Evolutionary conservation across 148 eudicot genomes (phyloP).

Genomic region (Agrostemma githago): DNA sequence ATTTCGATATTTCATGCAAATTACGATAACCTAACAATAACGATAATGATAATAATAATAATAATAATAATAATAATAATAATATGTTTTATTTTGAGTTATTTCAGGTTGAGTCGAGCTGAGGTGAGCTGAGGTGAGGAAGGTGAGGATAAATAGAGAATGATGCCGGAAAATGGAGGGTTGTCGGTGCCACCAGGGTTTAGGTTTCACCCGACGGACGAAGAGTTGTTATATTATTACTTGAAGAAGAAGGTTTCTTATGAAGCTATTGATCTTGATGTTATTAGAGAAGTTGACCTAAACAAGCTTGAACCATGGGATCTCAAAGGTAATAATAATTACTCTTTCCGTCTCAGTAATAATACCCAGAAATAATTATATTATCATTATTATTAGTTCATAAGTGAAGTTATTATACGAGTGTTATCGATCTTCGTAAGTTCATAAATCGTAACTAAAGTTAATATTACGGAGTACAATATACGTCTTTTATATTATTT

Average conservation of each 20-base stretch:
- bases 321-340: conserved; percentile 58
- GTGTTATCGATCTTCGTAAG: no score
- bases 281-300: conserved; percentile 91
- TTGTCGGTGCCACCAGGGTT: conserved; percentile 88
- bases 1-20: no score
- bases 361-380: no score
- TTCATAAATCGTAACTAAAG: no score
- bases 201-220: conserved; percentile 94
- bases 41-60: no score
- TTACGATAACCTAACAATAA: neutral
- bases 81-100: neutral
- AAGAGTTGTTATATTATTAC: conserved; percentile 82
- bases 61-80: no score
- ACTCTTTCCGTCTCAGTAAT: no score
- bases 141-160: conserved; percentile 7
- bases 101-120: conserved; percentile 9
- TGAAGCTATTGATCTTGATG: conserved; percentile 91
- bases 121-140: neutral
- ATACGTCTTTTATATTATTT: no score
- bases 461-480: no score
- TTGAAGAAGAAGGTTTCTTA: conserved; percentile 86
- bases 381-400: neutral
- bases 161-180: conserved; percentile 55
- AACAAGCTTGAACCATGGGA: conserved; percentile 99
- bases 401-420: no score